These are phyloP conservation scores for Nemania diffusa DNA, from an alignment of 2,329 filamentous ascomycete genomes.

Conservation along the genomic window DNA sequence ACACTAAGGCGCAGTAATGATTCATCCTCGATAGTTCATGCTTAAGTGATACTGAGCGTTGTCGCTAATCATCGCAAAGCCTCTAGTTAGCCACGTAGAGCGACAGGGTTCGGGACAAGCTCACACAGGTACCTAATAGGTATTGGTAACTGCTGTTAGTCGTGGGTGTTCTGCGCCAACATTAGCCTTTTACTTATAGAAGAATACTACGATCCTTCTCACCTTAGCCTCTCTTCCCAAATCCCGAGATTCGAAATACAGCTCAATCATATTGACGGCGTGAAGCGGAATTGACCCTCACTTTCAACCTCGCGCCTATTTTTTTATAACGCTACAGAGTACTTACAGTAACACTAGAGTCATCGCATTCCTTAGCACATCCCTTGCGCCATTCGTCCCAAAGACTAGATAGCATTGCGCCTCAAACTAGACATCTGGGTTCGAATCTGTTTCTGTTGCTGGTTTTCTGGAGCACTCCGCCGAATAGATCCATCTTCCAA, in stretches of 20 bases:
- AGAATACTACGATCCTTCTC: constrained; percentile 22
- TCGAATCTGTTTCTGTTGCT: constrained; percentile 25
- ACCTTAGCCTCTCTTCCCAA: constrained; percentile 7
- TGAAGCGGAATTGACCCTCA: background rate
- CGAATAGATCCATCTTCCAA: background rate
- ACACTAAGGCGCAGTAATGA: background rate
- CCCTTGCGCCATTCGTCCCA: background rate
- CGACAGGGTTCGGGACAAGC: no score
- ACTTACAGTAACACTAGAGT: no score
- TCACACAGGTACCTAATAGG: no score
- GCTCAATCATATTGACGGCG: background rate
- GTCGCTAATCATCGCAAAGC: constrained; percentile 5
- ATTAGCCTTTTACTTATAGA: constrained; percentile 31
- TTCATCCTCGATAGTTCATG: background rate
- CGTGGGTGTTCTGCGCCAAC: constrained; percentile 7
- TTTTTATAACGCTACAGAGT: no score
- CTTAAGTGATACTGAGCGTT: background rate
- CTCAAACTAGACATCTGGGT: background rate
- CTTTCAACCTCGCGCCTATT: background rate
- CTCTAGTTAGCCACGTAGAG: constrained; percentile 5
- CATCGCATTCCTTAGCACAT: background rate
- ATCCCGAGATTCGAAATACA: background rate
- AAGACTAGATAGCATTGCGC: background rate
- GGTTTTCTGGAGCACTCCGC: constrained; percentile 20
- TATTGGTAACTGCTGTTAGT: background rate